Conservation (phyloP, 441 rosid genomes). For the Biscutella laevigata region DNA sequence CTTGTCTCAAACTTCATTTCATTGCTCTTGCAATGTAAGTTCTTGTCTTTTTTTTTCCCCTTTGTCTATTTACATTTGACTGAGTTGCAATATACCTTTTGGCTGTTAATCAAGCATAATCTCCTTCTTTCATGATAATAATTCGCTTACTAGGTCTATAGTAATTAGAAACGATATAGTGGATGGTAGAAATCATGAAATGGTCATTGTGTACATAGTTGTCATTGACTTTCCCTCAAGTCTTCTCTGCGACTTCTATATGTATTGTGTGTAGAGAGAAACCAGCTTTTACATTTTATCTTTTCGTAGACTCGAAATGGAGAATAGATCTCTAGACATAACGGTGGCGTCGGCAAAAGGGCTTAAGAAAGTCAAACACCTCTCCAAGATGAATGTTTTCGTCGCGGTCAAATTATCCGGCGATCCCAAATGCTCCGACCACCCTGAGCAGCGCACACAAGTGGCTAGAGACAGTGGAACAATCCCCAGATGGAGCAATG, state of each 20-base stretch:
- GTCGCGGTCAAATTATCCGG: conserved; percentile 44
- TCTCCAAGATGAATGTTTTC: conserved; percentile 53
- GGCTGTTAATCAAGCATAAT: conserved; percentile 2
- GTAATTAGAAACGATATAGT: not conserved
- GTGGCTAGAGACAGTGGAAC: conserved; percentile 37
- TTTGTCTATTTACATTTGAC: not conserved
- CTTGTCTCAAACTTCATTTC: conserved; percentile 19
- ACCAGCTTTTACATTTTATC: conserved; percentile 2
- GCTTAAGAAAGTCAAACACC: conserved; percentile 41
- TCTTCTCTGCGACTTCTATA: conserved; percentile 21
- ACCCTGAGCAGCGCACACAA: conserved; percentile 36
- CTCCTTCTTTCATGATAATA: conserved; percentile 14
- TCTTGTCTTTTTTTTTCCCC: not conserved
- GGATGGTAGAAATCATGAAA: conserved; percentile 3
- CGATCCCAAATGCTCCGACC: conserved; percentile 21
- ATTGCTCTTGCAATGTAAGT: conserved; percentile 22
- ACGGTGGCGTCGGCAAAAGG: conserved; percentile 40
- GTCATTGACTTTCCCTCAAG: conserved; percentile 20
- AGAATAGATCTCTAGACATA: conserved; percentile 29
- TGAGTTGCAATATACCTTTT: conserved; percentile 10
- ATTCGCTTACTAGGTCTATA: not conserved
- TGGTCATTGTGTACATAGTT: not conserved
- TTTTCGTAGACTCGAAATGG: conserved; percentile 1
- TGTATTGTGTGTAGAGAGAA: not conserved
- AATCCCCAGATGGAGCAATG: conserved; percentile 48